Percentiles rank a stretch among this genome's conserved stretches.
These are phyloP conservation scores for Boeremia lycopersici DNA, from an alignment of 2,329 filamentous ascomycete species.

Conservation along the genomic window DNA sequence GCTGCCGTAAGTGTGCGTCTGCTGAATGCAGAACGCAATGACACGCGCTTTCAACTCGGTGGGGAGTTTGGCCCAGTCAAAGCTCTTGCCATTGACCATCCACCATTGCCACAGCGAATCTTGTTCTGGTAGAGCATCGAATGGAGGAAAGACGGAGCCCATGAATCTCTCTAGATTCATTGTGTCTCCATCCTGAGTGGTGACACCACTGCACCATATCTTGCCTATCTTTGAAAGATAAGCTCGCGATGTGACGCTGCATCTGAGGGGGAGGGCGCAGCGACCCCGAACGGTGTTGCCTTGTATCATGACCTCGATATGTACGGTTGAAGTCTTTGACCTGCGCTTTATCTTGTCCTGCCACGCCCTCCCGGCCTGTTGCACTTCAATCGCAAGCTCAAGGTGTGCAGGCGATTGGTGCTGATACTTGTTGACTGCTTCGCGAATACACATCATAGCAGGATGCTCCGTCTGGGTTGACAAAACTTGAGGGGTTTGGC, in stretches of 20 bases:
- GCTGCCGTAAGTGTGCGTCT: not conserved
- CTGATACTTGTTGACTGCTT: not conserved
- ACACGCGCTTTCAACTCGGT: constrained; percentile 37
- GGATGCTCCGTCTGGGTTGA: not conserved
- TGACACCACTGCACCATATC: not conserved
- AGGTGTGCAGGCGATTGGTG: not conserved
- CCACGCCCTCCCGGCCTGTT: not conserved
- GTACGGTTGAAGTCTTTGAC: not conserved
- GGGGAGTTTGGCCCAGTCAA: constrained; percentile 33
- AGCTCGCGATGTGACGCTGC: not conserved
- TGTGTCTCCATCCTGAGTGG: not conserved
- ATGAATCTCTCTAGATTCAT: constrained; percentile 13
- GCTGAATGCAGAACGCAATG: constrained; percentile 27
- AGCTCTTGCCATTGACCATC: constrained; percentile 28
- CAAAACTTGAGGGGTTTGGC: not conserved
- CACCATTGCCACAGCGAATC: constrained; percentile 27
- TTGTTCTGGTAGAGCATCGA: not conserved
- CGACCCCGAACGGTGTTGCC: not conserved
- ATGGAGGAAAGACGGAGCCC: constrained; percentile 1
- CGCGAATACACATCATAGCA: not conserved
- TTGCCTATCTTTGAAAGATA: not conserved
- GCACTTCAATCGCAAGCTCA: not conserved
- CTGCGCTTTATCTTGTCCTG: rapidly evolving
- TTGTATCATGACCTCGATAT: not conserved
- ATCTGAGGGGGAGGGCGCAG: not conserved